Evolutionary conservation across 1,139 yeast species (phyloP), one percentile per base, ranked within the genome.

Genomic region (Geotrichum candidum): DNA sequence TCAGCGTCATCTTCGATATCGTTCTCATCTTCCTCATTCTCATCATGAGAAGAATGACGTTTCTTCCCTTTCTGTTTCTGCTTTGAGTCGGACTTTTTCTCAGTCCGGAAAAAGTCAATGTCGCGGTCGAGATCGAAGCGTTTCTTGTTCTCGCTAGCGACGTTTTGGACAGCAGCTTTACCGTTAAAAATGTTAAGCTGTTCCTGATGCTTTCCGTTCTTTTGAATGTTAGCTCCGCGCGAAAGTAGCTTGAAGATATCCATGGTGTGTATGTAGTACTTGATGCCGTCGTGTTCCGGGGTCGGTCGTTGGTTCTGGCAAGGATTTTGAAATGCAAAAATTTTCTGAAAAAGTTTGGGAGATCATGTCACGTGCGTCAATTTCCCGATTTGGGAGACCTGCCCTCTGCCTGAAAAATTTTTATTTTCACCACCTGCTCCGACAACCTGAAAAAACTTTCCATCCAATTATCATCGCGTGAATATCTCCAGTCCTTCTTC

Each of bases 191-290:
- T 65, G 65, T 61, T 68, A 67, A 62, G 76, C 53, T 72, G 76
- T 54, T 70, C 59, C 58, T 69, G 67, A 60, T 74, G 76, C 62
- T 71, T 74, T 2, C 71, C 71, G 22, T 68, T 70, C 71, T 85
- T 85, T 71, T 84, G 85, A 60, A 92, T 77, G 27, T 85, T 80
- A 0, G 97, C 96, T 25, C 98, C 98, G 71, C 97, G 80, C 0
- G 91, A 81, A 58, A 94, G 80, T 3, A 94, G 85, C 69, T 90
- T 81, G 73, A 94, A 92, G 66, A 92, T 87, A 77, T 94, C 99
- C 99, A 94, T 92, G 45, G 9, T 41, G 29, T 23, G 22, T 18
- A 31, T n/a, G 29, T 29, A 10, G 41, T n/a, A 15, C 13, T 52
- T 29, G n/a, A 29, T n/a, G 48, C 48, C 22, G 48, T 41, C 18